phyloP scores from a whole-genome alignment of 306 rosid species.

The Aeschynomene evenia region DNA sequence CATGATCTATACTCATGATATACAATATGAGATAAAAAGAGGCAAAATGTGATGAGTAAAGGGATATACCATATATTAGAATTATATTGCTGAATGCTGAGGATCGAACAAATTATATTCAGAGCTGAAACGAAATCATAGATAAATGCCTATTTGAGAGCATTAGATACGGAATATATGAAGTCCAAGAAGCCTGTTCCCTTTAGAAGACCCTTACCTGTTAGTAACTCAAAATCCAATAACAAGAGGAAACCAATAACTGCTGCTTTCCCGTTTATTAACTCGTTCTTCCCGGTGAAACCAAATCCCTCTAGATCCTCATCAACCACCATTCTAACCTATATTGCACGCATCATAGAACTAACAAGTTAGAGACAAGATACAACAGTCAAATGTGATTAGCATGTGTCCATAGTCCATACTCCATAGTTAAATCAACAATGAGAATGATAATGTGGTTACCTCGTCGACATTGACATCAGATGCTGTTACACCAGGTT shows the following conservation, averaged over 20 bases:
- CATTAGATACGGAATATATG: conserved; percentile 61
- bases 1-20: conserved; percentile 28
- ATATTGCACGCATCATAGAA: not conserved
- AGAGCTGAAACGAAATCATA: not conserved
- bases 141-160: conserved; percentile 49
- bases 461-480: conserved; percentile 95
- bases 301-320: conserved; percentile 70
- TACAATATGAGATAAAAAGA: conserved; percentile 30
- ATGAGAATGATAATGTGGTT: conserved; percentile 1
- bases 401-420: not conserved
- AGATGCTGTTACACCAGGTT: conserved; percentile 77
- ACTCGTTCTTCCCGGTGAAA: conserved; percentile 68
- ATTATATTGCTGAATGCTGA: conserved; percentile 15
- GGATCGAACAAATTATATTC: not conserved
- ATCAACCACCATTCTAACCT: conserved; percentile 91
- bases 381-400: not conserved
- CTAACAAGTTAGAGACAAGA: conserved; percentile 12
- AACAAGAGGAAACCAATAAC: conserved; percentile 76
- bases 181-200: conserved; percentile 98
- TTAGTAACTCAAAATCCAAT: conserved; percentile 91
- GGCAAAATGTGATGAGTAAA: conserved; percentile 4
- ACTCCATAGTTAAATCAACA: not conserved
- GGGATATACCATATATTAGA: no score
- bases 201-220: conserved; percentile 89
- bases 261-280: conserved; percentile 92